phyloP scores from a whole-genome alignment of 2,329 filamentous ascomycete genomes.

The Alternaria longipes region DNA sequence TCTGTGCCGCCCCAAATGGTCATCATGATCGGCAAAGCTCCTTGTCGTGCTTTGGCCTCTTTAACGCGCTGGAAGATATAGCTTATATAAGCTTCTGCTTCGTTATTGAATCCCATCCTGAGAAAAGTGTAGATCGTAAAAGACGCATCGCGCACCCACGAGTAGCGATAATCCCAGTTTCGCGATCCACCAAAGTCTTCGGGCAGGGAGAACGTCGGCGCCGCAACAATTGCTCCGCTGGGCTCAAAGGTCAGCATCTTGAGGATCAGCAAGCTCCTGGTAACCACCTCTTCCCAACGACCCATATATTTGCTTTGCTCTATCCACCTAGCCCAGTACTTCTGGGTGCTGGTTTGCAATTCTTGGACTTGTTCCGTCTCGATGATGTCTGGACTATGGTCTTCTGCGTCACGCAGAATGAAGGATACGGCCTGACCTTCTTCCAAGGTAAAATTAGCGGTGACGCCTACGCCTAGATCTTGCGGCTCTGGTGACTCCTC shows the following conservation, averaged over 20 bases:
- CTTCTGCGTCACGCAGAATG: slow-evolving; percentile 66
- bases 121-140: slow-evolving; percentile 81
- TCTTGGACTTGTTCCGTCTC: slow-evolving; percentile 66
- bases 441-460: slow-evolving; percentile 65
- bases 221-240: slow-evolving; percentile 78
- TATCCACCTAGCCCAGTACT: slow-evolving; percentile 79
- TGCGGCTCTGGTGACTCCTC: slow-evolving; percentile 61
- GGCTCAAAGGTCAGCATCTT: slow-evolving; percentile 82
- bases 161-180: slow-evolving; percentile 77
- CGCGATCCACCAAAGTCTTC: slow-evolving; percentile 63
- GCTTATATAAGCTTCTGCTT: slow-evolving; percentile 80
- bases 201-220: slow-evolving; percentile 79
- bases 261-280: slow-evolving; percentile 75
- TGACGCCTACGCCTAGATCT: slow-evolving; percentile 70
- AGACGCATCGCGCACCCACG: slow-evolving; percentile 79
- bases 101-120: slow-evolving; percentile 76
- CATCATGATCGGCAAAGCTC: slow-evolving; percentile 81
- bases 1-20: slow-evolving; percentile 75
- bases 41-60: slow-evolving; percentile 66
- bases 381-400: slow-evolving; percentile 67
- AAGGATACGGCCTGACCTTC: slow-evolving; percentile 77
- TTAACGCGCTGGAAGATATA: slow-evolving; percentile 78
- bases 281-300: slow-evolving; percentile 76
- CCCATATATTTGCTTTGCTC: slow-evolving; percentile 75
- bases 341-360: slow-evolving; percentile 74